These are phyloP conservation scores for Testicularia cyperi DNA, from an alignment of 1,284 basidiomycete species.

Conservation along the genomic window DNA sequence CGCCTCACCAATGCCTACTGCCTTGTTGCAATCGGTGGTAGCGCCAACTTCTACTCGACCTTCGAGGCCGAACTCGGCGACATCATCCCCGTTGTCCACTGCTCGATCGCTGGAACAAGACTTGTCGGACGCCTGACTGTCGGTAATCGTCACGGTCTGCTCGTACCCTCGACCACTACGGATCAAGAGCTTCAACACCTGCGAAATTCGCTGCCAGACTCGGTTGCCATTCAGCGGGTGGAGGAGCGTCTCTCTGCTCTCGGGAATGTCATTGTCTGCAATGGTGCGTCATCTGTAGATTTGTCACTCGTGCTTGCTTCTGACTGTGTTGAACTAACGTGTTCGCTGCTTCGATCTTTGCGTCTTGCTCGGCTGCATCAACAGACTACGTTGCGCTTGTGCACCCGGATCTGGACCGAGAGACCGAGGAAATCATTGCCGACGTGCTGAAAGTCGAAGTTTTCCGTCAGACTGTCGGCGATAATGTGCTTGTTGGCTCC, in stretches of 20 bases:
- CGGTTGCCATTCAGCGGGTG: slow-evolving; percentile 88
- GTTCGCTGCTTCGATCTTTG: background rate
- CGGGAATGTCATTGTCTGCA: slow-evolving; percentile 97
- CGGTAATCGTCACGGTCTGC: slow-evolving; percentile 83
- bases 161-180: slow-evolving; percentile 91
- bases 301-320: background rate
- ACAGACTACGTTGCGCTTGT: slow-evolving; percentile 55
- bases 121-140: slow-evolving; percentile 92
- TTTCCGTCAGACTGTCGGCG: slow-evolving; percentile 94
- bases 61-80: slow-evolving; percentile 94
- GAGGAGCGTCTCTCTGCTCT: slow-evolving; percentile 95
- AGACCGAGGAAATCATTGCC: slow-evolving; percentile 99
- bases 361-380: background rate
- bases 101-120: slow-evolving; percentile 90
- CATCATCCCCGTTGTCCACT: slow-evolving; percentile 94
- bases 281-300: slow-evolving; percentile 73
- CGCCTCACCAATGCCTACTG: slow-evolving; percentile 81
- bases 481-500: slow-evolving; percentile 93
- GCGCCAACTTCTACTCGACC: slow-evolving; percentile 95
- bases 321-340: background rate
- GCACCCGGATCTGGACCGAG: slow-evolving; percentile 87
- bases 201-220: slow-evolving; percentile 89
- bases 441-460: slow-evolving; percentile 99
- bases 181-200: slow-evolving; percentile 98
- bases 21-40: slow-evolving; percentile 79